Base-by-base conservation (phyloP, 768 basidiomycete genomes). In the Amanita fuliginea region DNA sequence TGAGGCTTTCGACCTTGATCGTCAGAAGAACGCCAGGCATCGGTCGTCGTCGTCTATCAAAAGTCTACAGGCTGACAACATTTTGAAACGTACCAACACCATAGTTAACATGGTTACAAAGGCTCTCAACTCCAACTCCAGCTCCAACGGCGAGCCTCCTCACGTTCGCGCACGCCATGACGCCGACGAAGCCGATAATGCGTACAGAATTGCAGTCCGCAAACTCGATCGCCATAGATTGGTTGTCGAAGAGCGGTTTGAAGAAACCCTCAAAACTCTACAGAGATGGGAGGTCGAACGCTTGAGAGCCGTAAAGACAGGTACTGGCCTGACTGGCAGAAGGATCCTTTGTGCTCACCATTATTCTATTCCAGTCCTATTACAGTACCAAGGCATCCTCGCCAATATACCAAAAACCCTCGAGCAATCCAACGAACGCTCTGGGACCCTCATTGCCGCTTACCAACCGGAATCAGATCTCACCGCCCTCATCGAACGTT, bases 401-500 rank as follows among this genome's bases (percentile, higher is more conserved):
- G 67, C 77, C 13, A 83, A 80, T 57, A 64, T 94, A 11, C 85
- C 86, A 9, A 78, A 81, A 58, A 71, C 77, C 6, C 67, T 88
- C 40, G 76, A 78, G 19, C 70, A 77, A 0, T 75, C 84, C 2
- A 62, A 81, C 26, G 83, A 86, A 56, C 78, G 81, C 30, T 85
- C 86, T 1, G 72, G 76, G 1, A 83, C 86, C 1, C 74, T 92
- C 42, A 76, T 94, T 54, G 78, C 88, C 28, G 77, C 89, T 1
- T 96, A 81, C 64, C 83, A 92, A 53, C 92, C 93, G 2, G 92
- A 96, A 54, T 80, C 81, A 1, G 93, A 93, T 67, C 65, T 94
- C 47, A 81, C 70, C 10, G 90, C 87, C 8, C 76, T 95, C 44
- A 92, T 96, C 53, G 93, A 96, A 63, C 83, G 88, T 9, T 90